Evolutionary conservation across 805 yeast genomes (phyloP).

Genomic region (Saccharomycopsis microspora): DNA sequence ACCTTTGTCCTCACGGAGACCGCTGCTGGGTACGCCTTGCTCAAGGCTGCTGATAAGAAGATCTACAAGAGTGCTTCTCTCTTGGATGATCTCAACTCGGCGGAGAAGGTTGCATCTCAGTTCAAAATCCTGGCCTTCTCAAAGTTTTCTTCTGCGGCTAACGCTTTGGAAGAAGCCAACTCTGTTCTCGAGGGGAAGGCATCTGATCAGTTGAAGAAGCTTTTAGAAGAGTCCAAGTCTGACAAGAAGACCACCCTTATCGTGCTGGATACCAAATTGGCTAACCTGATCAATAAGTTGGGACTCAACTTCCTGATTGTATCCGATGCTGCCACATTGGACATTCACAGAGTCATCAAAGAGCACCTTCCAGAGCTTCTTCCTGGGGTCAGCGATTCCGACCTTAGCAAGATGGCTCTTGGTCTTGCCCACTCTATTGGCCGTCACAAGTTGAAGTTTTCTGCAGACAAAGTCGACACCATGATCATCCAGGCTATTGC

Average conservation of each 20-base stretch:
- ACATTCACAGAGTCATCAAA: conserved; percentile 89
- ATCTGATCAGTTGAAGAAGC: conserved; percentile 64
- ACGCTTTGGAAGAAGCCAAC: conserved; percentile 91
- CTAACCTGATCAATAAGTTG: conserved; percentile 90
- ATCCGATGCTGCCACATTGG: conserved; percentile 90
- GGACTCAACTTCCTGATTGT: conserved; percentile 82
- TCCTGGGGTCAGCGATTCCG: conserved; percentile 84
- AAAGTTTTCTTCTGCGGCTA: conserved; percentile 88
- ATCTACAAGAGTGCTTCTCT: conserved; percentile 75
- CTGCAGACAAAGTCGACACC: conserved; percentile 97
- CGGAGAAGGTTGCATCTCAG: conserved; percentile 79
- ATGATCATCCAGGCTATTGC: conserved; percentile 99
- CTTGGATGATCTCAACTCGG: conserved; percentile 64
- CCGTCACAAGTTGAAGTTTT: conserved; percentile 93
- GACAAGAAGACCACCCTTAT: conserved; percentile 80
- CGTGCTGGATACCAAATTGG: conserved; percentile 92
- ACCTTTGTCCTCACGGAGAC: conserved; percentile 93
- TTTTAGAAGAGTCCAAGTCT: conserved; percentile 64
- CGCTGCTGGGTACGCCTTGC: conserved; percentile 96
- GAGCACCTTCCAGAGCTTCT: conserved; percentile 88
- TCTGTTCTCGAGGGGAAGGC: conserved; percentile 91
- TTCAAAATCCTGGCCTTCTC: conserved; percentile 94
- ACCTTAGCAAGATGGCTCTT: conserved; percentile 86
- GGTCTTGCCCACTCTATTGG: conserved; percentile 99
- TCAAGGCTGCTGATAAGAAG: conserved; percentile 96